Conservation (phyloP, 2,329 filamentous ascomycete species). For the Stachybotrys elegans region DNA sequence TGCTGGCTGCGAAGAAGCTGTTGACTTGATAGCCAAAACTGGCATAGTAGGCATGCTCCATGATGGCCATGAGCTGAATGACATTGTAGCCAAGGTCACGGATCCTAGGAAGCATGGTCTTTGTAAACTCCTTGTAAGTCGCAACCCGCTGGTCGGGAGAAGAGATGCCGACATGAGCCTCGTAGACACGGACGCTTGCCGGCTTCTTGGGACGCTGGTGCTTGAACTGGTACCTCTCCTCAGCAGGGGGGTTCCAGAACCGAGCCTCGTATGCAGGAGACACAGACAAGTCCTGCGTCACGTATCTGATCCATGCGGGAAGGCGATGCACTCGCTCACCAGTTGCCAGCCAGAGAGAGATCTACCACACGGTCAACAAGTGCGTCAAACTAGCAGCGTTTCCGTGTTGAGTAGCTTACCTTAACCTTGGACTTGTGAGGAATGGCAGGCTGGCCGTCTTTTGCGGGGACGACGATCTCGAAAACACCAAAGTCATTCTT, state of each 20-base stretch:
- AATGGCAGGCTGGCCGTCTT: constrained; percentile 71
- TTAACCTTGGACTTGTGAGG: constrained; percentile 95
- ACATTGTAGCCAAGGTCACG: constrained; percentile 90
- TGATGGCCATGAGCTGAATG: constrained; percentile 97
- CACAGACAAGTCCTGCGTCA: constrained; percentile 85
- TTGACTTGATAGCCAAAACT: constrained; percentile 99
- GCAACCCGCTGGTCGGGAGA: constrained; percentile 83
- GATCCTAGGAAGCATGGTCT: constrained; percentile 87
- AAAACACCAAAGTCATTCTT: constrained; percentile 83
- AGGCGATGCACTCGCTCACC: constrained; percentile 82
- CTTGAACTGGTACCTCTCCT: constrained; percentile 79
- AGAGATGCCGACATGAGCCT: constrained; percentile 97
- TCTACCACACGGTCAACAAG: too few species aligned
- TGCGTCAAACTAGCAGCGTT: too few species aligned
- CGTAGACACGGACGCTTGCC: constrained; percentile 83
- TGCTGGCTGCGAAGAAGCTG: constrained; percentile 97
- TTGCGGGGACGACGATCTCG: constrained; percentile 71
- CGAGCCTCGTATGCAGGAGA: constrained; percentile 91
- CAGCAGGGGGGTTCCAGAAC: constrained; percentile 89
- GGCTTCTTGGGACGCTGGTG: constrained; percentile 79
- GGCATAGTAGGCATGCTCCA: constrained; percentile 99
- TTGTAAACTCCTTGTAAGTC: constrained; percentile 96
- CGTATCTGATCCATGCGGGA: constrained; percentile 95
- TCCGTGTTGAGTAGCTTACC: constrained; percentile 57
- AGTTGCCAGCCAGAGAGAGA: constrained; percentile 73